A percentile compares a stretch with the other conserved stretches of the same genome.
Evolutionary conservation across 306 rosid genomes (phyloP).

Genomic region (Urtica urens): DNA sequence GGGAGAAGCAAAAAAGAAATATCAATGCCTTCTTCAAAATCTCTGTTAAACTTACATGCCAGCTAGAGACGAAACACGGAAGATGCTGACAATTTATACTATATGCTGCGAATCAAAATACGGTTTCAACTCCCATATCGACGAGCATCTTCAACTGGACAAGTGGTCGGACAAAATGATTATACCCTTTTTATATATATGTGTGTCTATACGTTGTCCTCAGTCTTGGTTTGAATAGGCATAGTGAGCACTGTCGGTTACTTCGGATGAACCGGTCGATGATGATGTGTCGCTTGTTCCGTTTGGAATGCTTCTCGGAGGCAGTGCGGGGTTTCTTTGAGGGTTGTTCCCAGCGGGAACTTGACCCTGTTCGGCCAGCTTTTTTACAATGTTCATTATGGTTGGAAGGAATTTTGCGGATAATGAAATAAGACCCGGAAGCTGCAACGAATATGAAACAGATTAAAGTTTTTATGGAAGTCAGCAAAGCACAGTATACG

Average conservation of each 20-base stretch:
- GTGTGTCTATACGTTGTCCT: conserved; percentile 5
- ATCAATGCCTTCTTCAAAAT: conserved; percentile 33
- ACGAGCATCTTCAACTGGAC: conserved; percentile 25
- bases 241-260: conserved; percentile 33
- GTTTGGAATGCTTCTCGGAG: conserved; percentile 23
- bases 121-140: conserved; percentile 9
- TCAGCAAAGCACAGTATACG: too few relatives aligned
- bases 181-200: too few relatives aligned
- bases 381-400: conserved; percentile 55
- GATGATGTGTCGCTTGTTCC: conserved; percentile 29
- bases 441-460: conserved; percentile 39
- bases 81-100: conserved; percentile 8
- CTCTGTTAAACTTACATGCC: conserved; percentile 13
- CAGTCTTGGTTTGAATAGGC: conserved; percentile 47
- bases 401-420: conserved; percentile 73
- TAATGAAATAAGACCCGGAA: conserved; percentile 77
- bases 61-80: conserved; percentile 17
- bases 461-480: too few relatives aligned
- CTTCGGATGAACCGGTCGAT: conserved; percentile 56
- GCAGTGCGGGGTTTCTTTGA: conserved; percentile 28
- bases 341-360: conserved; percentile 33
- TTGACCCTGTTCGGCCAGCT: conserved; percentile 73
- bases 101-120: conserved; percentile 13
- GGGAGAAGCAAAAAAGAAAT: conserved; percentile 42
- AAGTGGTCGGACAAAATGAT: conserved; percentile 7